Evolutionary conservation across 495 filamentous ascomycete species (phyloP).

Genomic region (Penicillium samsonianum): DNA sequence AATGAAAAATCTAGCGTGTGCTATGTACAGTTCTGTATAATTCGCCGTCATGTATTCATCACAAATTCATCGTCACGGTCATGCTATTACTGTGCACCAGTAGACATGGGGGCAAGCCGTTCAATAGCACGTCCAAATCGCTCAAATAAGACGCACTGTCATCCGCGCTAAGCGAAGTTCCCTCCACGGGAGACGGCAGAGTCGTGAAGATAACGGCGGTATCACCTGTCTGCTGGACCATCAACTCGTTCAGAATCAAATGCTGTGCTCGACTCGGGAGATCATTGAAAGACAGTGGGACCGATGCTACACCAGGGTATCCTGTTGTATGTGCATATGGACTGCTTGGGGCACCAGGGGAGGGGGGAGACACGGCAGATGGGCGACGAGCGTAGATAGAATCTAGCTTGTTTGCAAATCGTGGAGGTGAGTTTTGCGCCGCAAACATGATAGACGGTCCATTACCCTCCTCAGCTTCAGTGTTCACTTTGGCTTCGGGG

Average conservation of each 20-base stretch:
- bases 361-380: slow-evolving; percentile 26
- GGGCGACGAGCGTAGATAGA: slow-evolving; percentile 57
- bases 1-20: slow-evolving; percentile 4
- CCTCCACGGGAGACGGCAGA: slow-evolving; percentile 73
- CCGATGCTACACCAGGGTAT: slow-evolving; percentile 54
- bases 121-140: slow-evolving; percentile 74
- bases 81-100: slow-evolving; percentile 88
- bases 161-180: slow-evolving; percentile 67
- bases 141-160: slow-evolving; percentile 70
- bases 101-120: slow-evolving; percentile 66
- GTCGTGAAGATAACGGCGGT: slow-evolving; percentile 85
- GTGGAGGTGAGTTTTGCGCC: slow-evolving; percentile 48
- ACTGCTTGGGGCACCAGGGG: slow-evolving; percentile 16
- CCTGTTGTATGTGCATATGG: slow-evolving; percentile 40
- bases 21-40: slow-evolving; percentile 17
- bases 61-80: slow-evolving; percentile 86
- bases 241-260: slow-evolving; percentile 82
- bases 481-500: slow-evolving; percentile 67
- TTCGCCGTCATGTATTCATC: slow-evolving; percentile 23
- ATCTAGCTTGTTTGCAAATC: slow-evolving; percentile 34
- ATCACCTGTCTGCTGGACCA: slow-evolving; percentile 64
- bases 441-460: slow-evolving; percentile 81
- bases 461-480: slow-evolving; percentile 54
- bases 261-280: slow-evolving; percentile 81
- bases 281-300: slow-evolving; percentile 81